A percentile compares a stretch with the other conserved stretches of the same genome.
Conservation (phyloP, 139 green algal species). For the Coelastrella sp. region DNA sequence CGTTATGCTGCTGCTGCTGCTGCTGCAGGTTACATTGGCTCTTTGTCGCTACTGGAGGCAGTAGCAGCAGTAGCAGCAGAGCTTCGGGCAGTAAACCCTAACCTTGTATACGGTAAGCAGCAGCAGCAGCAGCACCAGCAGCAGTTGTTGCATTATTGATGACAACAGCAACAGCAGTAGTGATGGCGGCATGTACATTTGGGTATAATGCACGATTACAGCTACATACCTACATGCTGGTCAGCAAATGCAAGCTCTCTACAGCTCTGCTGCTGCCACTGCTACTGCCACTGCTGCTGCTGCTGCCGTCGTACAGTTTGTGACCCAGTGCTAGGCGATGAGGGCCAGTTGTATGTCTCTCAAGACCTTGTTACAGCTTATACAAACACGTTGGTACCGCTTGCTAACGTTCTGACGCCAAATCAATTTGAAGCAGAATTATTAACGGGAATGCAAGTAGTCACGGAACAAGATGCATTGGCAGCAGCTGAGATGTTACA, state of each 20-base stretch:
- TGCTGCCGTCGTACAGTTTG: slow-evolving; percentile 85
- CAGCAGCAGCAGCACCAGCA: neutral
- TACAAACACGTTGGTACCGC: slow-evolving; percentile 66
- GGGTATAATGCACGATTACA: too few species aligned
- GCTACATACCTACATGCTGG: too few species aligned
- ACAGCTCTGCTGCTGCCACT: neutral
- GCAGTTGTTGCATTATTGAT: neutral
- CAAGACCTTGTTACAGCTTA: slow-evolving; percentile 83
- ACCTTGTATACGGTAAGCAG: slow-evolving; percentile 72
- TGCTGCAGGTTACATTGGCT: slow-evolving; percentile 91
- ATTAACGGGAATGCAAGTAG: slow-evolving; percentile 76
- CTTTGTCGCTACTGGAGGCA: slow-evolving; percentile 78
- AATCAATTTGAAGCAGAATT: slow-evolving; percentile 94
- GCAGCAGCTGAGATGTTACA: slow-evolving; percentile 74
- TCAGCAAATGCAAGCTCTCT: neutral
- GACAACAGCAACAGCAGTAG: neutral
- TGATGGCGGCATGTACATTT: neutral
- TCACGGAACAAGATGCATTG: slow-evolving; percentile 65
- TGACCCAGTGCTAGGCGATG: slow-evolving; percentile 95
- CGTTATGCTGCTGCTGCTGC: slow-evolving; percentile 34
- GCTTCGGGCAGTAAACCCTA: slow-evolving; percentile 72
- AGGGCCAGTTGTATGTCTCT: slow-evolving; percentile 87
- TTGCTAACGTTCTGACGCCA: slow-evolving; percentile 85
- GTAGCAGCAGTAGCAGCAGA: slow-evolving; percentile 71
- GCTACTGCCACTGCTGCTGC: slow-evolving; percentile 30